Conservation (phyloP, 2,329 filamentous ascomycete species). For the Fusarium vanettenii region DNA sequence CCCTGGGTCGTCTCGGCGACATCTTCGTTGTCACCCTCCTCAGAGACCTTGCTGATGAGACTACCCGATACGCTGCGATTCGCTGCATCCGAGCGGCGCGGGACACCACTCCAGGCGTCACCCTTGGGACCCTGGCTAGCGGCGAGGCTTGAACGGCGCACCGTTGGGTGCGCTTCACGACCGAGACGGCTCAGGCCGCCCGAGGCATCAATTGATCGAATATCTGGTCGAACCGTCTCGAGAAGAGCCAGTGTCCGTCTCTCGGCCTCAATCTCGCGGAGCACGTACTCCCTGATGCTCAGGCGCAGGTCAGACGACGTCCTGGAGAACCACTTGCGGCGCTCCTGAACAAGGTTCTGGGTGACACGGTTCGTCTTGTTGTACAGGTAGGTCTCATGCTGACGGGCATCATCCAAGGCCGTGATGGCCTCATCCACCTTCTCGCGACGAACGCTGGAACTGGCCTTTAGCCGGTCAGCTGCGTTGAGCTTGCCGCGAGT, state of each 20-base stretch:
- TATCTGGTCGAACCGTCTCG: slow-evolving; percentile 93
- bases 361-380: slow-evolving; percentile 92
- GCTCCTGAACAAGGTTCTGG: slow-evolving; percentile 86
- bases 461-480: slow-evolving; percentile 88
- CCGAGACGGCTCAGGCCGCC: slow-evolving; percentile 92
- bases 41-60: slow-evolving; percentile 71
- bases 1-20: slow-evolving; percentile 51
- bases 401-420: slow-evolving; percentile 86
- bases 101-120: slow-evolving; percentile 97
- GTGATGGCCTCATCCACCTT: slow-evolving; percentile 99
- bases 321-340: slow-evolving; percentile 88
- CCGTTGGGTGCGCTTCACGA: slow-evolving; percentile 83
- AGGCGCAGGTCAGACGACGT: slow-evolving; percentile 86
- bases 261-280: slow-evolving; percentile 96
- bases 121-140: slow-evolving; percentile 95
- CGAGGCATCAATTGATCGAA: slow-evolving; percentile 90
- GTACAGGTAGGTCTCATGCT: slow-evolving; percentile 82
- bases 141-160: slow-evolving; percentile 79
- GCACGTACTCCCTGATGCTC: slow-evolving; percentile 90
- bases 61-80: slow-evolving; percentile 82
- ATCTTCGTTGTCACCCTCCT: slow-evolving; percentile 67
- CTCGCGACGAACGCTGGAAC: slow-evolving; percentile 87
- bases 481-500: slow-evolving; percentile 86
- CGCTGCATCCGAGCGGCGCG: slow-evolving; percentile 82
- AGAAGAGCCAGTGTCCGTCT: slow-evolving; percentile 89